Conservation (phyloP, 2,329 filamentous ascomycete species). For the Xylaria sp. region DNA sequence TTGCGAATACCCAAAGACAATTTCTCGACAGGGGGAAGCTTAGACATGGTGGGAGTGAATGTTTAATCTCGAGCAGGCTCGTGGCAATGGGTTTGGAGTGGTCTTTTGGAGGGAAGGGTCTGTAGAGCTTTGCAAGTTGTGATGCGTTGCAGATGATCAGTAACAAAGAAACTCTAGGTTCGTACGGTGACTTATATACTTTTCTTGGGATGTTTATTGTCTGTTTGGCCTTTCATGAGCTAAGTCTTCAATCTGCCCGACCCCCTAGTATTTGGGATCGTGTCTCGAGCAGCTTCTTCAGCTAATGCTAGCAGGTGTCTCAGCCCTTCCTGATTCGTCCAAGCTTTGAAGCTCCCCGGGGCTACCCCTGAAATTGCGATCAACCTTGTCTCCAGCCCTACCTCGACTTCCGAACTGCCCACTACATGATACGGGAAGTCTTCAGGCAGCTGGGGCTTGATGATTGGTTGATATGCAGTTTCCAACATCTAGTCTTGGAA, state of each 20-base stretch:
- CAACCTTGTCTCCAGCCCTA: conserved; percentile 14
- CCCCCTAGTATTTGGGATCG: background rate
- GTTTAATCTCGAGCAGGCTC: background rate
- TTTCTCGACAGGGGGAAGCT: conserved; percentile 55
- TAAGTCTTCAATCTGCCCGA: background rate
- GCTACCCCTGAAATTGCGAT: background rate
- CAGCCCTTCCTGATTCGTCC: conserved; percentile 7
- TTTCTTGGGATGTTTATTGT: background rate
- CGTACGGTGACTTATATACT: conserved; percentile 18
- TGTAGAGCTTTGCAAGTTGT: background rate
- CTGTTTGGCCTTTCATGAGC: background rate
- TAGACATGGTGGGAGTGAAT: conserved; percentile 39
- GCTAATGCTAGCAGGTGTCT: background rate
- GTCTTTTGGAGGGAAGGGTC: background rate
- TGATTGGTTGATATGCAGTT: background rate
- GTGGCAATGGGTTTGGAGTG: background rate
- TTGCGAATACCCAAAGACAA: conserved; percentile 58
- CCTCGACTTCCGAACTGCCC: background rate
- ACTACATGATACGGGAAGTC: conserved; percentile 3
- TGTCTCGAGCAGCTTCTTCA: background rate
- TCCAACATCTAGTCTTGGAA: background rate
- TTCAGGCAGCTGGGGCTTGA: background rate
- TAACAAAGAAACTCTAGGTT: background rate
- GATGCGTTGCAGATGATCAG: background rate
- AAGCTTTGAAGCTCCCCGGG: conserved; percentile 14